Conservation (phyloP, 2,329 filamentous ascomycete species). For the Curvularia sp. region DNA sequence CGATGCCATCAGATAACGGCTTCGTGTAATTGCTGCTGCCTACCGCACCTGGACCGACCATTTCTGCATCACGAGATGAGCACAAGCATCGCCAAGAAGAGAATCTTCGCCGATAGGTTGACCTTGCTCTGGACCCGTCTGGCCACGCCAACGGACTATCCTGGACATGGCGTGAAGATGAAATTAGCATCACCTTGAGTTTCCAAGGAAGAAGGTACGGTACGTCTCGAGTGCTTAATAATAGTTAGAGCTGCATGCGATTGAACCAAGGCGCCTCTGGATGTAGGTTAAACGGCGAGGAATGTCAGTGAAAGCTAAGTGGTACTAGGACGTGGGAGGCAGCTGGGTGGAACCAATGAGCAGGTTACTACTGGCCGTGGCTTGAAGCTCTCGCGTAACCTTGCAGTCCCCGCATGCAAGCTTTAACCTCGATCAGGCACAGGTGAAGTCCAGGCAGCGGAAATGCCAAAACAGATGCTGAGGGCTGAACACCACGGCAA, state of each 20-base stretch:
- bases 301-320: conserved; percentile 12
- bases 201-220: conserved; percentile 4
- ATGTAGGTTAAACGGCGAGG: conserved; percentile 20
- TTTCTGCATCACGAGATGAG: conserved; percentile 35
- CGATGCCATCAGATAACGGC: conserved; percentile 24
- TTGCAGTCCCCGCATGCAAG: conserved; percentile 12
- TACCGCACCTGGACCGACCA: conserved; percentile 33
- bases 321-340: conserved; percentile 10
- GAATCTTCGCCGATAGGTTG: conserved; percentile 20
- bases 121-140: conserved; percentile 14
- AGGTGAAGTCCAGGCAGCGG: conserved; percentile 7
- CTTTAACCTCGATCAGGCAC: conserved; percentile 6
- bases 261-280: conserved; percentile 9
- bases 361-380: neutral
- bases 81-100: conserved; percentile 40
- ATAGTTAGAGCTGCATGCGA: conserved; percentile 30
- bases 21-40: conserved; percentile 23
- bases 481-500: conserved; percentile 2
- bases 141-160: conserved; percentile 20
- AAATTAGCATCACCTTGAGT: conserved; percentile 25
- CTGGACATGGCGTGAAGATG: conserved; percentile 22
- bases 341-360: conserved; percentile 4
- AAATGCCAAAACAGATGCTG: conserved; percentile 1
- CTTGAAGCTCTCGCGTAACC: conserved; percentile 8
- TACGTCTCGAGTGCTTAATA: conserved; percentile 22